Evolutionary conservation across 2,329 filamentous ascomycete genomes (phyloP), one percentile per base, ranked within the genome.

Genomic region (Colletotrichum salicis): DNA sequence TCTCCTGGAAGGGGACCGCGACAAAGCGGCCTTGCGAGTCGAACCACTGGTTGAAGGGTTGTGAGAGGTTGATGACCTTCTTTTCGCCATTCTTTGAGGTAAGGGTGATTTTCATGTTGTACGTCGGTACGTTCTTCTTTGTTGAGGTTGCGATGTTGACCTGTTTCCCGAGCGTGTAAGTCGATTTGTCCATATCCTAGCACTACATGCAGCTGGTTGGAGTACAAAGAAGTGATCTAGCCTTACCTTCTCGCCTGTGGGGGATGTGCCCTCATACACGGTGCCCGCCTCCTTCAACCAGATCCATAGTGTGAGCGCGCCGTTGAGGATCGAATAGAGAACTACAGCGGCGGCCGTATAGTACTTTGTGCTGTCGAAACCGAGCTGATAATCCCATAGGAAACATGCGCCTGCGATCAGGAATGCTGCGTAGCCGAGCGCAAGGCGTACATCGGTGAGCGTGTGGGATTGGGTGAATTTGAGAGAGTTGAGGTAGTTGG

Each of bases 401-500:
- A 98, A 98, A 77, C 94, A 95, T 73, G 90, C 92, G 27, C 88
- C 95, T 22, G 94, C 92, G 73, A 98, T 91, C 71, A 88, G 81
- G 77, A 98, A 95, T 72, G 95, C 93, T 24, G 87, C 83, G 84
- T 97, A 98, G 74, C 96, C 96, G 10, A 99, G 87, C 0, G 86
- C 88, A 57, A 99, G 91, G 65, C 94, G 94, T 59, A 97, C 89
- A 79, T 98, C 95, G 77, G 91, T 90, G 59, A 96, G 91, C 70
- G 84, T 88, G 84, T 98, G 92, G 74, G 93, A 91, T 83, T 97
- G 95, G 74, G 85, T 89, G 86, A 98, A 98, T 76, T 88, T 91
- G 80, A 98, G 91, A 37, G 91, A 93, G 83, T 94, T 96, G 74
- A 99, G 91, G 86, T 98, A 98, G 84, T 96, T 95, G 71, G 93